Percentiles rank a stretch among this genome's conserved stretches.
Evolutionary conservation across 176 grass and related monocot species (phyloP).

Genomic region (Eleusine indica): DNA sequence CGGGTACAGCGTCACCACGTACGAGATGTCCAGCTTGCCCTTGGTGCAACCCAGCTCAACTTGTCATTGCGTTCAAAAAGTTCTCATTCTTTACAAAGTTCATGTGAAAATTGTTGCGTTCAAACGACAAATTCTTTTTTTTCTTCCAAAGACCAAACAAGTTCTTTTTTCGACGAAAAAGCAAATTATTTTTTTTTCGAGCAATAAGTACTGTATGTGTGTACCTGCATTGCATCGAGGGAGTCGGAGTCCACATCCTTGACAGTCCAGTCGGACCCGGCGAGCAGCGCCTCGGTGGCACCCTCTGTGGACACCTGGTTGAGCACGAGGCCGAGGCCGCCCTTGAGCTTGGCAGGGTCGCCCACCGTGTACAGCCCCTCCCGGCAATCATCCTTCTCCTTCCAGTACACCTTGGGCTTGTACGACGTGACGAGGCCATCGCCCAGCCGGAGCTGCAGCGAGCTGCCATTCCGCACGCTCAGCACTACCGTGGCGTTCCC

Average conservation of each 20-base stretch:
- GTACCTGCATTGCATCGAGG: constrained; percentile 84
- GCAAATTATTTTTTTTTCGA: too few species aligned
- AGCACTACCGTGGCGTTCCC: constrained; percentile 63
- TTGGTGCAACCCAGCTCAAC: constrained; percentile 84
- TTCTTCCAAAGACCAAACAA: too few species aligned
- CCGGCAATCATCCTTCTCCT: constrained; percentile 86
- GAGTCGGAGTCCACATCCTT: constrained; percentile 83
- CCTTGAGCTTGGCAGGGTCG: constrained; percentile 36
- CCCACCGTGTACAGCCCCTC: constrained; percentile 76
- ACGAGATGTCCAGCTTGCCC: constrained; percentile 72
- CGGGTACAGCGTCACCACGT: constrained; percentile 80
- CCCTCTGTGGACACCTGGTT: constrained; percentile 48
- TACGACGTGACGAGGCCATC: constrained; percentile 93
- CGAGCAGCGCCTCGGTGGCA: constrained; percentile 41
- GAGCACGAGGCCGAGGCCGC: constrained; percentile 83
- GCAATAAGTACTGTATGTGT: too few species aligned
- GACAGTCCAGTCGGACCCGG: constrained; percentile 60
- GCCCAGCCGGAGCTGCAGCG: constrained; percentile 62
- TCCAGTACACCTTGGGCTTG: constrained; percentile 89
- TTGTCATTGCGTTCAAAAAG: not conserved
- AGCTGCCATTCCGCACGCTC: constrained; percentile 82
- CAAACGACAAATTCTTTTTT: too few species aligned
- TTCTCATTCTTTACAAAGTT: too few species aligned
- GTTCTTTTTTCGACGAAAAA: too few species aligned
- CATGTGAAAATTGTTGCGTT: too few species aligned